phyloP scores from a whole-genome alignment of 2,329 filamentous ascomycete species.

The Plenodomus tracheiphilus region DNA sequence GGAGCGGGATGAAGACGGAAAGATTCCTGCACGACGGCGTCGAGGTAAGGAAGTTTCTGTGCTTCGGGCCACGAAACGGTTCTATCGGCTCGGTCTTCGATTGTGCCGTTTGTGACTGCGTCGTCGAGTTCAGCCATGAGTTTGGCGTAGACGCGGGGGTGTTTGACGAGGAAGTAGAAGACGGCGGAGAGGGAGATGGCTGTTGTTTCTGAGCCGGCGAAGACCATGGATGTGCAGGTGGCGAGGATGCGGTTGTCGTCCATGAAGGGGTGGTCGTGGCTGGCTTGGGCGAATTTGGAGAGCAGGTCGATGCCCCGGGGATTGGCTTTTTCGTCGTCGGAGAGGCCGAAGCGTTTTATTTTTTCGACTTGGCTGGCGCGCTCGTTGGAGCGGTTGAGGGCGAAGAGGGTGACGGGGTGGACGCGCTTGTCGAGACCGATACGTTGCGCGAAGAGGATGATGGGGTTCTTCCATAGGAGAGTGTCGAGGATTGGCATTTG shows the following conservation, averaged over 20 bases:
- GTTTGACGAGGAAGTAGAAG: constrained; percentile 74
- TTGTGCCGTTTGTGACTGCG: constrained; percentile 56
- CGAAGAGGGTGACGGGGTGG: constrained; percentile 74
- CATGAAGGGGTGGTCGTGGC: constrained; percentile 71
- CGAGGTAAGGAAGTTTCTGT: constrained; percentile 73
- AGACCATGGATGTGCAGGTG: constrained; percentile 71
- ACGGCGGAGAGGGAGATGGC: constrained; percentile 72
- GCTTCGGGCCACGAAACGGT: constrained; percentile 71
- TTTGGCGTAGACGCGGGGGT: constrained; percentile 58
- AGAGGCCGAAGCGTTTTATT: constrained; percentile 49
- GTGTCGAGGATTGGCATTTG: constrained; percentile 75
- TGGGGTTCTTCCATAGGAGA: constrained; percentile 73
- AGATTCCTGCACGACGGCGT: constrained; percentile 76
- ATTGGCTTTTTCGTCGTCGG: constrained; percentile 34
- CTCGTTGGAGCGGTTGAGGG: constrained; percentile 67
- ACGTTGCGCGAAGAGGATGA: constrained; percentile 69
- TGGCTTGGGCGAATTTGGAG: constrained; percentile 72
- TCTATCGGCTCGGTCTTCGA: constrained; percentile 52
- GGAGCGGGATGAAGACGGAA: constrained; percentile 76
- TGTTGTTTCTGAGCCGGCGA: constrained; percentile 79
- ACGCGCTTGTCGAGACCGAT: constrained; percentile 69
- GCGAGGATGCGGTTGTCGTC: constrained; percentile 69
- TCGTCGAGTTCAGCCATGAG: constrained; percentile 66
- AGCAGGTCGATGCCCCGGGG: constrained; percentile 61
- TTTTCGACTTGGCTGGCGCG: constrained; percentile 60